A percentile compares a stretch with the other conserved stretches of the same genome.
phyloP scores from a whole-genome alignment of 257 asterid species.

The Handroanthus guayacan region DNA sequence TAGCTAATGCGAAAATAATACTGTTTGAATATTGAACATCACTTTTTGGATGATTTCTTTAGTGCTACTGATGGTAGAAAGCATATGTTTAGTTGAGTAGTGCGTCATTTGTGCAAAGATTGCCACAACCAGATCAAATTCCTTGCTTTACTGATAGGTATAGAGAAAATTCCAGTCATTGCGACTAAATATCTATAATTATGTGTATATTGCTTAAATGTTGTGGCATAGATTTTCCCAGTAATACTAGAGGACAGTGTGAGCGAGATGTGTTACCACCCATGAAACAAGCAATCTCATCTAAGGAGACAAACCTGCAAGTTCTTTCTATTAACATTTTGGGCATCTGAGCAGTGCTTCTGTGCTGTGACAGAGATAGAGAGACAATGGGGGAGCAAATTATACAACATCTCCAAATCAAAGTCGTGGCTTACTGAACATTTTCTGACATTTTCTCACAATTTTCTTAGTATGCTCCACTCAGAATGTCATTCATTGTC shows the following conservation, averaged over 20 bases:
- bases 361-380: neutral
- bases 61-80: neutral
- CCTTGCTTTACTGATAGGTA: neutral
- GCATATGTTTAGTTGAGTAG: neutral
- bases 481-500: neutral
- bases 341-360: neutral
- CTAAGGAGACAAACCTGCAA: neutral
- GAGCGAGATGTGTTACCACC: neutral
- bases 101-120: neutral
- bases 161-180: neutral
- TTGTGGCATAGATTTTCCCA: neutral
- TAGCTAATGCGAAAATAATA: neutral
- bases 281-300: neutral
- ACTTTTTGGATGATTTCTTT: neutral
- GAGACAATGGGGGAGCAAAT: neutral
- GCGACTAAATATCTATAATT: neutral
- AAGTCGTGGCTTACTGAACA: neutral
- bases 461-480: neutral
- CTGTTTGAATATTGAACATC: constrained; percentile 9
- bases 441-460: neutral
- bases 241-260: neutral
- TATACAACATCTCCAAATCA: neutral
- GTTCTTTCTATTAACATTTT: neutral
- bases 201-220: neutral
- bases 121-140: neutral